These are phyloP conservation scores for Pichia sp. DNA, from an alignment of 1,139 yeast genomes.

Conservation along the genomic window DNA sequence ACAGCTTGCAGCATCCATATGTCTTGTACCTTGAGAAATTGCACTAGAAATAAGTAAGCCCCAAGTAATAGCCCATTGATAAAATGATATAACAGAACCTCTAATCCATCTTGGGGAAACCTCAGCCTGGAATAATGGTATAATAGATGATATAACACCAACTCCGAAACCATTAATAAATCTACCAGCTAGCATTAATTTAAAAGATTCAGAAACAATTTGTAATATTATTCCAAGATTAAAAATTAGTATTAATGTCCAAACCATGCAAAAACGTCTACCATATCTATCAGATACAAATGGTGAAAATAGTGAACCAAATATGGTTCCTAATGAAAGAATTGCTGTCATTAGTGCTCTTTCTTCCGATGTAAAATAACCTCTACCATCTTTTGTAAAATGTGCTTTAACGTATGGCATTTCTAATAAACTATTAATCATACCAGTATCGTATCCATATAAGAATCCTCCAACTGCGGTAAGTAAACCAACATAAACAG, in stretches of 20 bases:
- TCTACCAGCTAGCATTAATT: slow-evolving; percentile 54
- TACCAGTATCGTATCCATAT: slow-evolving; percentile 80
- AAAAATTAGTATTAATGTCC: slow-evolving; percentile 45
- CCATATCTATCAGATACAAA: slow-evolving; percentile 60
- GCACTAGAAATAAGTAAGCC: slow-evolving; percentile 72
- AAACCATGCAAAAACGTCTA: slow-evolving; percentile 46
- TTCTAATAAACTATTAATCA: slow-evolving; percentile 65
- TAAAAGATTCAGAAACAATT: slow-evolving; percentile 43
- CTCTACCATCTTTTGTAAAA: slow-evolving; percentile 38
- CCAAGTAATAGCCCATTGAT: slow-evolving; percentile 86
- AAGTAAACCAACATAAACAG: slow-evolving; percentile 60
- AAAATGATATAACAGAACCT: slow-evolving; percentile 73
- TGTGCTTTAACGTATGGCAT: slow-evolving; percentile 55
- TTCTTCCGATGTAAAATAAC: slow-evolving; percentile 51
- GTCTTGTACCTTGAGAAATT: slow-evolving; percentile 68
- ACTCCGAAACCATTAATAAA: slow-evolving; percentile 64
- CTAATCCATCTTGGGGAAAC: slow-evolving; percentile 74
- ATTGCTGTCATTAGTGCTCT: slow-evolving; percentile 66
- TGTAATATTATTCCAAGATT: slow-evolving; percentile 62
- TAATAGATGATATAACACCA: slow-evolving; percentile 57
- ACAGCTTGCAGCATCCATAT: slow-evolving; percentile 46
- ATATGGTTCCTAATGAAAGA: slow-evolving; percentile 67
- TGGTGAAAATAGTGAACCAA: slow-evolving; percentile 73
- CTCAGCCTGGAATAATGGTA: slow-evolving; percentile 78
- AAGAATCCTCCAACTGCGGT: slow-evolving; percentile 81